phyloP scores from a whole-genome alignment of 2,329 filamentous ascomycete species.

The Aspergillaceae sp. region DNA sequence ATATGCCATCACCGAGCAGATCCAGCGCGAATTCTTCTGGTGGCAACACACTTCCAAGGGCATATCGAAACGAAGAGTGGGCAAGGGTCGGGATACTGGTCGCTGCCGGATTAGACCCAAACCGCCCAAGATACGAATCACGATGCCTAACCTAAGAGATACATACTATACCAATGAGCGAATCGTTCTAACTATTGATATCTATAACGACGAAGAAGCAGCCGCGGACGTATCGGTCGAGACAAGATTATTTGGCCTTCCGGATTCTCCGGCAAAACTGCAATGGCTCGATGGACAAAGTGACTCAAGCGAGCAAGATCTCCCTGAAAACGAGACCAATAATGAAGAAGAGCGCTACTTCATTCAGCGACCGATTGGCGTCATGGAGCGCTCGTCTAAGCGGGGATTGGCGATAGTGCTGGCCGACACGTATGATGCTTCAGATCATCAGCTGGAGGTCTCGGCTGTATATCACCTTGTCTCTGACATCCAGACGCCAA shows the following conservation, averaged over 20 bases:
- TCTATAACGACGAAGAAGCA: constrained; percentile 77
- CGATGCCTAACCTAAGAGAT: constrained; percentile 51
- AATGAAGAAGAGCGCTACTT: constrained; percentile 21
- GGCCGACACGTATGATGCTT: constrained; percentile 44
- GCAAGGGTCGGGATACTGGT: constrained; percentile 42
- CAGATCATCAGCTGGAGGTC: constrained; percentile 61
- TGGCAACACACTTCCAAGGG: constrained; percentile 34
- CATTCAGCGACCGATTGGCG: constrained; percentile 26
- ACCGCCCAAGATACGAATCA: constrained; percentile 82
- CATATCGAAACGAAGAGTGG: constrained; percentile 29
- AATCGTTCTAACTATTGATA: constrained; percentile 58
- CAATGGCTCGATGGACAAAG: constrained; percentile 38
- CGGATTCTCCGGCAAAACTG: constrained; percentile 38
- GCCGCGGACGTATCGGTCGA: constrained; percentile 64
- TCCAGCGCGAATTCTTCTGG: constrained; percentile 29
- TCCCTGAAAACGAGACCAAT: constrained; percentile 17
- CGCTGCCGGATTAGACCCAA: constrained; percentile 70
- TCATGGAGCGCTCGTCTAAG: constrained; percentile 24
- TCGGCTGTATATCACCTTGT: constrained; percentile 69
- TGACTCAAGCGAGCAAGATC: constrained; percentile 10
- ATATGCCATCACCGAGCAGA: constrained; percentile 49
- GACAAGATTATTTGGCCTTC: constrained; percentile 54
- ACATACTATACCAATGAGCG: constrained; percentile 82
- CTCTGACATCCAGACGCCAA: constrained; percentile 70
- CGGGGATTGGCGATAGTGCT: constrained; percentile 36